A percentile compares a stretch with the other conserved stretches of the same genome.
These are phyloP conservation scores for Gloeostereum incarnatum DNA, from an alignment of 768 basidiomycete species.

Conservation along the genomic window DNA sequence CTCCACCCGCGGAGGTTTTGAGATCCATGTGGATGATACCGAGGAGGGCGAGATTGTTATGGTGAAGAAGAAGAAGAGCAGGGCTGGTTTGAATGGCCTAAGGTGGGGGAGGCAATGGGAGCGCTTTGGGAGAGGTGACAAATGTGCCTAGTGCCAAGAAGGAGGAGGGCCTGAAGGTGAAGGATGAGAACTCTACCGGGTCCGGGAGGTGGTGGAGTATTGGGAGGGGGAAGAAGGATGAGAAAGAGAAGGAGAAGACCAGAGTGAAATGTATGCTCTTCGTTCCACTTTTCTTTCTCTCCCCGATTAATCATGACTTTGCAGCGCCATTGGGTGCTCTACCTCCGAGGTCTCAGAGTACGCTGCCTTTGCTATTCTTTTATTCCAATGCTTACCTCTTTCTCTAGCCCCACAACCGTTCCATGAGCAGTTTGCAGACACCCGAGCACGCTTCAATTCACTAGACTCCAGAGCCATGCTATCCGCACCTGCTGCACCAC, in stretches of 20 bases:
- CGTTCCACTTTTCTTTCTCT: neutral
- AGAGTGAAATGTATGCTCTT: constrained; percentile 19
- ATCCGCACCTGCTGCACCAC: neutral
- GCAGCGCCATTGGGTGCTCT: constrained; percentile 5
- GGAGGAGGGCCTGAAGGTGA: constrained; percentile 25
- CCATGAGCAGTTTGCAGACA: constrained; percentile 13
- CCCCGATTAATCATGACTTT: constrained; percentile 1
- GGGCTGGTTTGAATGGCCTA: constrained; percentile 50
- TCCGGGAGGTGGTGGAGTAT: constrained; percentile 91
- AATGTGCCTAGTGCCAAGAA: constrained; percentile 12
- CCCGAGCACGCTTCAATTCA: constrained; percentile 55
- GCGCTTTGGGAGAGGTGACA: constrained; percentile 42
- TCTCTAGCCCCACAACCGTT: constrained; percentile 38
- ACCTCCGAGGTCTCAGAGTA: constrained; percentile 30
- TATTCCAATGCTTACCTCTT: constrained; percentile 2
- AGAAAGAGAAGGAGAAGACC: constrained; percentile 50
- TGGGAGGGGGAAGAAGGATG: constrained; percentile 64
- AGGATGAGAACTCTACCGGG: constrained; percentile 42
- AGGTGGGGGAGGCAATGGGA: constrained; percentile 28
- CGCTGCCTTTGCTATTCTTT: constrained; percentile 5
- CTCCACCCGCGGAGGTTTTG: constrained; percentile 38
- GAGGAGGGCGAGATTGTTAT: constrained; percentile 63
- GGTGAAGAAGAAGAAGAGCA: constrained; percentile 70
- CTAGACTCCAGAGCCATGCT: constrained; percentile 27
- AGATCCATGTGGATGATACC: constrained; percentile 48